Base-by-base conservation (phyloP, 257 asterid genomes). In the Solanum medicagineum region DNA sequence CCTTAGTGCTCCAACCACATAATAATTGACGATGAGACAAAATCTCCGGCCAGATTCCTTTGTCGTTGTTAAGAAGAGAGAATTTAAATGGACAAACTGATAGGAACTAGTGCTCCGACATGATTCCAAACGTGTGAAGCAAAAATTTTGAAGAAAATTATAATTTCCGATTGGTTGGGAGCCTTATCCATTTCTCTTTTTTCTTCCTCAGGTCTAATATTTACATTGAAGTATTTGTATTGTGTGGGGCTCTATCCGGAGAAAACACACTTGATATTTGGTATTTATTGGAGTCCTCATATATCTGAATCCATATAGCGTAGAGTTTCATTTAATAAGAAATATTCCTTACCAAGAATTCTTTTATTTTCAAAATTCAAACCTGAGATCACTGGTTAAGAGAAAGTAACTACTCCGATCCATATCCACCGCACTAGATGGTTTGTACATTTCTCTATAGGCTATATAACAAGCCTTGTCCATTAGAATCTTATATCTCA, bases 301-400 rank as follows among this genome's bases (percentile, higher is more conserved):
- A 32, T 32, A 32, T 32, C 4, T 32, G 4, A 32, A 32, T 32
- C 0, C 36, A 32, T 32, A 32, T 3, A 32, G 4, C 36, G 0
- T 32, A 3, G 36, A 0, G 36, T 0, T 32, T 0, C 6, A 36
- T 36, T 36, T 36, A 5, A 36, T 1, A 4, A 36, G 0, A 36
- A 36, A 4, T 5, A 36, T 7, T 36, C 6, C 1, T 5, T 36
- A 0, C 2, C 6, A 36, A 36, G 0, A 4, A 4, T 0, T 3
- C 0, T 36, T 36, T 36, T 3, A 36, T 36, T 36, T 5, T 36
- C 42, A 36, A 32, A 0, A 36, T 0, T 36, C 42, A 0, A 36
- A 36, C 1, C 36, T 32, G 36, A 32, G 36, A 36, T 4, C 42
- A 0, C 6, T 36, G 42, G 0, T 36, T 36, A 36, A 36, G 6